These are phyloP conservation scores for Ascochyta lentis DNA, from an alignment of 2,329 filamentous ascomycete species.

Conservation along the genomic window DNA sequence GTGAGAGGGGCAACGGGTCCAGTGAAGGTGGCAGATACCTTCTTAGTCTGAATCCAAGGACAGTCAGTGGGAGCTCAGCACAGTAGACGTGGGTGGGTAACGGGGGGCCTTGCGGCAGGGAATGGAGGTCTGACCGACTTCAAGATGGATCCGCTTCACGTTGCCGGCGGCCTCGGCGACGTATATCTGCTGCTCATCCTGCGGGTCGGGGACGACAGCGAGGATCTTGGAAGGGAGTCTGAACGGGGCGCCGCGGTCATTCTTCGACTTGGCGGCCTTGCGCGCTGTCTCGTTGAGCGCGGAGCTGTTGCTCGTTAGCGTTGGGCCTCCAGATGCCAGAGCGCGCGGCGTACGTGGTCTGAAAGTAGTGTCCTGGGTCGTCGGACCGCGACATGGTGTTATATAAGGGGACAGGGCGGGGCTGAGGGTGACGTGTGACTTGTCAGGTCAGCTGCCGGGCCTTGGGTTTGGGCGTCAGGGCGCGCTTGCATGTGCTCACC, in stretches of 20 bases:
- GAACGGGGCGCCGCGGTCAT: constrained; percentile 83
- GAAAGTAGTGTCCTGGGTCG: constrained; percentile 85
- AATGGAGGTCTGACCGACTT: constrained; percentile 66
- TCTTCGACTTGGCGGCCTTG: constrained; percentile 76
- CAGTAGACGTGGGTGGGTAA: background rate
- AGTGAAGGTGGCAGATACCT: constrained; percentile 63
- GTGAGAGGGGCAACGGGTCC: constrained; percentile 78
- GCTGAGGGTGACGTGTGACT: constrained; percentile 19
- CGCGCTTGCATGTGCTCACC: constrained; percentile 5
- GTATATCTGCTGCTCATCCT: constrained; percentile 68
- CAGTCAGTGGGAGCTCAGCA: constrained; percentile 21
- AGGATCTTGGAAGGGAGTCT: constrained; percentile 85
- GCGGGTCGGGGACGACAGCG: constrained; percentile 72
- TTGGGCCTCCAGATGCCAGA: constrained; percentile 7
- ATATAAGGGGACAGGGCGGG: constrained; percentile 19
- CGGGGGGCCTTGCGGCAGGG: background rate
- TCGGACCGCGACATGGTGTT: constrained; percentile 49
- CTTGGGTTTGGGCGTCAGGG: background rate
- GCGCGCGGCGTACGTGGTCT: constrained; percentile 75
- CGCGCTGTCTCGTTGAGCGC: constrained; percentile 61
- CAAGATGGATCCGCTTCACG: constrained; percentile 74
- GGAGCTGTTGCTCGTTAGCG: constrained; percentile 50
- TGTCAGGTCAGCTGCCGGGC: constrained; percentile 7
- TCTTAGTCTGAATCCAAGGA: constrained; percentile 27
- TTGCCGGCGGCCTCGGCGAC: constrained; percentile 87